Evolutionary conservation across 345 rosid genomes (phyloP).

Genomic region (Sonneratia caseolaris): DNA sequence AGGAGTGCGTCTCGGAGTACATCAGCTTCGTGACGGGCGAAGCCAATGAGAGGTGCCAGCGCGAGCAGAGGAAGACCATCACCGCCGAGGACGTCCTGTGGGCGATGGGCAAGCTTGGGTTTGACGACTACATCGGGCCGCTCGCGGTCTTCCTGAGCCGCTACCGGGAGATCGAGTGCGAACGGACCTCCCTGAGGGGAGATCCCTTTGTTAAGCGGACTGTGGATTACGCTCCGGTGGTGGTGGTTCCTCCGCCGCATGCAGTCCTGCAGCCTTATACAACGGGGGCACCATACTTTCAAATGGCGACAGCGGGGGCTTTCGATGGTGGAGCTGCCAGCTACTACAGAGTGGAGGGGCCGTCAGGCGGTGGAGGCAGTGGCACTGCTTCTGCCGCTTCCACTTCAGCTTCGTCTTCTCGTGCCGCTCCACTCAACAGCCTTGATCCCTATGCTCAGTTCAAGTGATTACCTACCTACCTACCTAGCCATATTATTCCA

Average conservation of each 20-base stretch:
- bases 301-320: not conserved
- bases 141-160: constrained; percentile 16
- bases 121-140: constrained; percentile 18
- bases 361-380: not conserved
- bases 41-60: constrained; percentile 21
- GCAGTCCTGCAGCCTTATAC: not conserved
- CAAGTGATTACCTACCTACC: not conserved
- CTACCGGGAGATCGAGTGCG: constrained; percentile 16
- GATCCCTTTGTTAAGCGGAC: constrained; percentile 2
- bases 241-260: not conserved
- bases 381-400: not conserved
- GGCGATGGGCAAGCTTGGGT: constrained; percentile 24
- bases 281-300: not conserved
- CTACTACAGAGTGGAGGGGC: not conserved
- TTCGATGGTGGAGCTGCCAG: not conserved
- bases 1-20: constrained; percentile 23
- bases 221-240: not conserved
- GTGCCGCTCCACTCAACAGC: not conserved
- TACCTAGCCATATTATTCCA: not conserved
- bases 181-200: constrained; percentile 5
- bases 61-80: constrained; percentile 20
- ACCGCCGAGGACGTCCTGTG: constrained; percentile 21
- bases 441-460: constrained; percentile 4
- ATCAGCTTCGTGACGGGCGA: constrained; percentile 18
- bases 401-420: not conserved